A percentile compares a stretch with the other conserved stretches of the same genome.
phyloP scores from a whole-genome alignment of 1,139 yeast genomes.

The Suhomyces yuchorum region DNA sequence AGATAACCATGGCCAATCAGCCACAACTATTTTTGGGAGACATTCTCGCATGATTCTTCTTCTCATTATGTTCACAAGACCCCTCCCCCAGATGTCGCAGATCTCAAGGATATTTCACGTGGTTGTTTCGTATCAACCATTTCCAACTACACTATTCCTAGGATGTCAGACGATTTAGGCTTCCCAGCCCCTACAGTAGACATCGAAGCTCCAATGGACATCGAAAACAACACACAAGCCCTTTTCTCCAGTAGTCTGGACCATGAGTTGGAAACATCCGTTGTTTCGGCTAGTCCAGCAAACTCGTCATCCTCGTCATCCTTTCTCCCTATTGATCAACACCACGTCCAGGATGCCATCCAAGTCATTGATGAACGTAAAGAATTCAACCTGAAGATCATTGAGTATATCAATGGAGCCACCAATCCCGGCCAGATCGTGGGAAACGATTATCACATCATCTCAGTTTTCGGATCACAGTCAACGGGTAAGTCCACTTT shows the following conservation, averaged over 20 bases:
- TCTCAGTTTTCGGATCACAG: conserved; percentile 96
- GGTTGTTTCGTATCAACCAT: neutral
- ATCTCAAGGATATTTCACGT: conserved; percentile 4
- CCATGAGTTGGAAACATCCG: neutral
- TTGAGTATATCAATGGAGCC: conserved; percentile 40
- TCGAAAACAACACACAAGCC: neutral
- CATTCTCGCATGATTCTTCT: too few relatives aligned
- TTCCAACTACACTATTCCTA: conserved; percentile 1
- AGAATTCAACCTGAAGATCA: conserved; percentile 50
- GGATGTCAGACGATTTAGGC: conserved; percentile 12
- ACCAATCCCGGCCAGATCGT: conserved; percentile 38
- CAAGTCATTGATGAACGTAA: conserved; percentile 84
- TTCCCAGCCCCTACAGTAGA: conserved; percentile 15
- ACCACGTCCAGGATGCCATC: conserved; percentile 46
- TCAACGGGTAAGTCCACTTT: conserved; percentile 95
- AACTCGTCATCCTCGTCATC: conserved; percentile 37
- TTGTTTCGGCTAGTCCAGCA: conserved; percentile 9
- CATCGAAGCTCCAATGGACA: conserved; percentile 7
- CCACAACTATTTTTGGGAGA: too few relatives aligned
- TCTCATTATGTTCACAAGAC: too few relatives aligned
- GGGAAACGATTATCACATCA: conserved; percentile 82
- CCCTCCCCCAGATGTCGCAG: conserved; percentile 4
- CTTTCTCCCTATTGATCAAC: conserved; percentile 43
- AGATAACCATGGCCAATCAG: neutral
- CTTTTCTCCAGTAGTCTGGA: neutral